Base-by-base conservation (phyloP, 371 early-diverging fungal species). In the Batrachochytrium dendrobatidis region DNA sequence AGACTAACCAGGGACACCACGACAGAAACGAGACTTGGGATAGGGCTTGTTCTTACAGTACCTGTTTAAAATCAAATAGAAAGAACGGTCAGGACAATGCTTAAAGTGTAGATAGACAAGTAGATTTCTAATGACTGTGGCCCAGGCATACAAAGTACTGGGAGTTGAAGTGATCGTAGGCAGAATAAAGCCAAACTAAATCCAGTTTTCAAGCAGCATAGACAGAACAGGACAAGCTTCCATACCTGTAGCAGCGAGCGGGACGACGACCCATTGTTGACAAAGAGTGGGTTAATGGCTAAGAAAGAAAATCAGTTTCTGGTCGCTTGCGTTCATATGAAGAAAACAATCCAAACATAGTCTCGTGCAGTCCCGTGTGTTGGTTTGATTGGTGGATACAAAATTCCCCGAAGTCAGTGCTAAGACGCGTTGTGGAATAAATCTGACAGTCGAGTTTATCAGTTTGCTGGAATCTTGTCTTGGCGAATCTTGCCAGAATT, bases 21-120 rank as follows among this genome's bases (percentile, higher is more conserved):
- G 96, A 83, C 91, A 90, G 91, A 91, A 99, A 69, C 99, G 90
- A 63, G 95, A 95, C 89, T 99, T 99, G 70, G 98, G 98, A 83
- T 99, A 99, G 67, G 99, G 99, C 90, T 99, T 99, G 92, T 99
- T 99, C 84, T 97, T 98, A 81, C 98, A 95, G 85, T 99, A 99
- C 77, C 80, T 73, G 63, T 45, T 39, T 73, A 73, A n/a, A n/a
- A n/a, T n/a, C n/a, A n/a, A n/a, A 57, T 74, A 80, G 70, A 76
- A 71, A 58, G 59, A 57, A 33, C 54, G 66, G 55, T 26, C n/a
- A 32, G 56, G 56, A 54, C 56, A 45, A 26, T 62, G 28, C n/a
- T 10, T 15, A n/a, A 8, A 24, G 54, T 29, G 17, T 3, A 22
- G 4, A n/a, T 31, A 3, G 44, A 20, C 2, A 4, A 4, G 26